Evolutionary conservation across 2,329 filamentous ascomycete genomes (phyloP).

Genomic region (Trichoderma simmonsii): DNA sequence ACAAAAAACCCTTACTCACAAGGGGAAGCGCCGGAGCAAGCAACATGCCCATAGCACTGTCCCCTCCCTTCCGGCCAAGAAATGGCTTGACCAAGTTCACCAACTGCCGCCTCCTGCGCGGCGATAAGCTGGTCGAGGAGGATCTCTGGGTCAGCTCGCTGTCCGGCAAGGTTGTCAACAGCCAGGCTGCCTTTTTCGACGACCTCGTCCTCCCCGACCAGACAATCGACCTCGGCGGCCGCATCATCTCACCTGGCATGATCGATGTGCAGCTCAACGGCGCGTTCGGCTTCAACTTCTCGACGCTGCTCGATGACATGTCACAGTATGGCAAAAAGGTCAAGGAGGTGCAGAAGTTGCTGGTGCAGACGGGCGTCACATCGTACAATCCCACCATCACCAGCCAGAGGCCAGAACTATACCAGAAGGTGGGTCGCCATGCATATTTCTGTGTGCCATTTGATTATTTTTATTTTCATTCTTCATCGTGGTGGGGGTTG

Average conservation of each 20-base stretch:
- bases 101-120: constrained; percentile 76
- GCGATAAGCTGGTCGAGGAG: constrained; percentile 63
- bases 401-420: constrained; percentile 76
- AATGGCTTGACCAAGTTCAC: constrained; percentile 79
- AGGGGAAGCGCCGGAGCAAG: constrained; percentile 20
- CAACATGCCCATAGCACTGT: constrained; percentile 49
- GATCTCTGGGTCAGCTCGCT: constrained; percentile 87
- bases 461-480: background rate
- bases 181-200: constrained; percentile 65
- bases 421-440: constrained; percentile 60
- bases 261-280: constrained; percentile 93
- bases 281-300: constrained; percentile 91
- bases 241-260: constrained; percentile 79
- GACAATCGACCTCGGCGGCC: constrained; percentile 75
- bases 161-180: constrained; percentile 78
- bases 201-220: constrained; percentile 67
- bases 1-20: background rate
- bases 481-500: background rate
- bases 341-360: constrained; percentile 63
- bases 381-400: constrained; percentile 84
- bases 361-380: constrained; percentile 79
- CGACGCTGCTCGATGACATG: constrained; percentile 67
- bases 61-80: constrained; percentile 34
- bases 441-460: background rate
- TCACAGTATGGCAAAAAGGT: constrained; percentile 70